Evolutionary conservation across 176 grass and related monocot genomes (phyloP).

Genomic region (Phyllostachys edulis): DNA sequence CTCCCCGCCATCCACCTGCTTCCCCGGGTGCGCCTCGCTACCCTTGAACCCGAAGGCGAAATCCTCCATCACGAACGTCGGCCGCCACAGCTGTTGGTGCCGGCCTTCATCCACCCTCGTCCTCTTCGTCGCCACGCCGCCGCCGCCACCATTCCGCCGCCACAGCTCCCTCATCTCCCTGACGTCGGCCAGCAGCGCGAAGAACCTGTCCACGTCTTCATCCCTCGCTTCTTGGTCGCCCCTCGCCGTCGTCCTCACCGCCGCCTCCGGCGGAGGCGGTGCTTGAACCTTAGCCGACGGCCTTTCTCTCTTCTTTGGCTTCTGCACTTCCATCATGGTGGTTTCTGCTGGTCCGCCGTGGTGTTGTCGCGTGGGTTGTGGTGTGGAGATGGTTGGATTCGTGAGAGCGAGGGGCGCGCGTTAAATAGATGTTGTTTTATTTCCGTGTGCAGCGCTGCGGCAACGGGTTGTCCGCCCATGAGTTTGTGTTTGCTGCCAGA

Average conservation of each 20-base stretch:
- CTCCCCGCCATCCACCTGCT: background rate
- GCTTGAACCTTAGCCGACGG: background rate
- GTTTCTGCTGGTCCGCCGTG: background rate
- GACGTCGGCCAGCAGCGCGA: background rate
- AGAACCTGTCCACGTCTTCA: slow-evolving; percentile 4
- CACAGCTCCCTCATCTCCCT: slow-evolving; percentile 14
- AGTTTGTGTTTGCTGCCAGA: background rate
- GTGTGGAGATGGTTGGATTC: background rate
- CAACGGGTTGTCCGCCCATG: background rate
- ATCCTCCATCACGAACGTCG: background rate
- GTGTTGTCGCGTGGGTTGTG: background rate
- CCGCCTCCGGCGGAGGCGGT: background rate
- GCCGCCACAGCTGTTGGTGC: background rate
- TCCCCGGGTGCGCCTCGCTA: background rate
- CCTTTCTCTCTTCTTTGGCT: background rate
- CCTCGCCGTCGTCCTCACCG: background rate
- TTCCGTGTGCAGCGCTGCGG: background rate
- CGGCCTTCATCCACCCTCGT: background rate
- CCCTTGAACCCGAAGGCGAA: background rate
- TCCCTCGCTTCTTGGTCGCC: background rate
- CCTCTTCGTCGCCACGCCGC: background rate
- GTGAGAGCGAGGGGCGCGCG: background rate
- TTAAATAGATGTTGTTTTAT: background rate
- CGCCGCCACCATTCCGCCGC: background rate
- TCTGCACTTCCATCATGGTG: background rate